Evolutionary conservation across 345 rosid species (phyloP).

Genomic region (Durio zibethinus): DNA sequence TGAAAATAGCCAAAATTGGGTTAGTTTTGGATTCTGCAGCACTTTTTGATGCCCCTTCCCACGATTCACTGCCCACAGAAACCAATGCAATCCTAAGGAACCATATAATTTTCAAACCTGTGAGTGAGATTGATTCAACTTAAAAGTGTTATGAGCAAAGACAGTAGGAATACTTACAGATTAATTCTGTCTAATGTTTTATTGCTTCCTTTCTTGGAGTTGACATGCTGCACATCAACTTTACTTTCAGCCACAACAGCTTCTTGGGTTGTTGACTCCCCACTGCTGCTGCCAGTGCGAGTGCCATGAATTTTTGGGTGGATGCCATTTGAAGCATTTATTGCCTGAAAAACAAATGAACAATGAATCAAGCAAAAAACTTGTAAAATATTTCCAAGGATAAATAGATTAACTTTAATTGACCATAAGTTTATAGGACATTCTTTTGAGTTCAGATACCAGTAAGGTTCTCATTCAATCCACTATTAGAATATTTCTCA

Average conservation of each 20-base stretch:
- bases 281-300: not conserved
- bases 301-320: conserved; percentile 10
- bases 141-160: not conserved
- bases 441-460: not conserved
- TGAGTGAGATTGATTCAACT: conserved; percentile 5
- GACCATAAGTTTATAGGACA: too few relatives aligned
- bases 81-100: conserved; percentile 7
- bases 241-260: conserved; percentile 17
- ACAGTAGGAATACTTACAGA: conserved; percentile 50
- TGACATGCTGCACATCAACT: conserved; percentile 28
- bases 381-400: not conserved
- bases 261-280: not conserved
- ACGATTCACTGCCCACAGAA: conserved; percentile 59
- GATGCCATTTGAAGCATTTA: conserved; percentile 20
- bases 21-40: conserved; percentile 34
- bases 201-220: conserved; percentile 33
- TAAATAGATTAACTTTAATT: too few relatives aligned
- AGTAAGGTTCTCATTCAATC: not conserved
- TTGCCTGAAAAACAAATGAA: conserved; percentile 39
- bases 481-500: not conserved
- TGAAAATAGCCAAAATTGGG: conserved; percentile 50
- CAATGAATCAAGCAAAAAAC: not conserved
- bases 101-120: conserved; percentile 7
- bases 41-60: conserved; percentile 50
- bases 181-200: conserved; percentile 63